These are phyloP conservation scores for Plantago elongata DNA, from an alignment of 257 asterid species.

Conservation along the genomic window DNA sequence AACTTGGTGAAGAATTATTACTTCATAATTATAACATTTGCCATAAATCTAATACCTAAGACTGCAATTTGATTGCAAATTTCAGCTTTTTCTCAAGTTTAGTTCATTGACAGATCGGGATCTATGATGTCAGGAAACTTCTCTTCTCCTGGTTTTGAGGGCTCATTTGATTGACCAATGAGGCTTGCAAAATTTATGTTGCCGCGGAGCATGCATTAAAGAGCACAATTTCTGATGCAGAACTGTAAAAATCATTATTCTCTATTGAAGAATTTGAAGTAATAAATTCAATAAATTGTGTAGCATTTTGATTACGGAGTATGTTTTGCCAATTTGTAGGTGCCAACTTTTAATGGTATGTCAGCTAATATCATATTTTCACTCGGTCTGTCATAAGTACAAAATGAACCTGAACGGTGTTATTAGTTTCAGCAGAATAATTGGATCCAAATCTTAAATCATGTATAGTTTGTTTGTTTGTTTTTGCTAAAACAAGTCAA, in stretches of 20 bases:
- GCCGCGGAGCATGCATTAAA: conserved; percentile 92
- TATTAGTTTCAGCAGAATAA: no score
- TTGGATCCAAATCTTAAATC: neutral
- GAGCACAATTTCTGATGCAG: conserved; percentile 66
- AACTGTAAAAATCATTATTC: conserved; percentile 67
- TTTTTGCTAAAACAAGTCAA: conserved; percentile 4
- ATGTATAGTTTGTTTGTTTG: neutral
- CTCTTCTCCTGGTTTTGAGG: conserved; percentile 84
- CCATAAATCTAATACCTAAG: no score
- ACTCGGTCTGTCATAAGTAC: no score
- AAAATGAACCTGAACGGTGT: no score
- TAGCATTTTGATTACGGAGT: conserved; percentile 1
- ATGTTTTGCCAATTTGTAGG: conserved; percentile 6
- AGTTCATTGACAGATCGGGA: conserved; percentile 69
- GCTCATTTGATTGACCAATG: conserved; percentile 84
- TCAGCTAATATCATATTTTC: neutral
- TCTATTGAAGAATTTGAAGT: conserved; percentile 89
- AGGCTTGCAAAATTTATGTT: conserved; percentile 85
- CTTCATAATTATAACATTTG: no score
- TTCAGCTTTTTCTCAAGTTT: conserved; percentile 30
- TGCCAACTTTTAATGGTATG: conserved; percentile 6
- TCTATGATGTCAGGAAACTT: conserved; percentile 63
- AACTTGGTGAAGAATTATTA: neutral
- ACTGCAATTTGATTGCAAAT: neutral
- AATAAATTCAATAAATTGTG: conserved; percentile 18